phyloP scores from a whole-genome alignment of 1,284 basidiomycete species.

The Microbotryum scabiosae region DNA sequence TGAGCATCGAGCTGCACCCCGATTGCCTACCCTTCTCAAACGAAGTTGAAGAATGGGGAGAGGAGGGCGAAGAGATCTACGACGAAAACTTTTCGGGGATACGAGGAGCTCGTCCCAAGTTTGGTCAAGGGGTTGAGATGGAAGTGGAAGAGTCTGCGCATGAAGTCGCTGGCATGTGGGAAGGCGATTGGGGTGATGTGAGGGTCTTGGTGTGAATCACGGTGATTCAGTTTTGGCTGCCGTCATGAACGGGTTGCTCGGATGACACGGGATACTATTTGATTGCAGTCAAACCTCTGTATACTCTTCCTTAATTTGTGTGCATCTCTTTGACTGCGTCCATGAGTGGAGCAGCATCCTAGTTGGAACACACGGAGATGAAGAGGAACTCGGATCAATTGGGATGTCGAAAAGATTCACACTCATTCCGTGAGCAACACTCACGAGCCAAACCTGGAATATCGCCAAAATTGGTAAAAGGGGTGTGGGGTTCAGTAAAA shows the following conservation, averaged over 20 bases:
- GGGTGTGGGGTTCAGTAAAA: not conserved
- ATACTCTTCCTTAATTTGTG: not conserved
- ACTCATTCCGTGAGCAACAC: not conserved
- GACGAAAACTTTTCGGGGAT: not conserved
- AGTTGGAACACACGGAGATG: not conserved
- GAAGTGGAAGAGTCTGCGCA: not conserved
- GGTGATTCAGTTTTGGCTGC: too few relatives aligned
- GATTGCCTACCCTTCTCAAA: conserved; percentile 2
- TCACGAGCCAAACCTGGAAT: conserved; percentile 15
- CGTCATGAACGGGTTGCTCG: too few relatives aligned
- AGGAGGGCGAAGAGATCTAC: not conserved
- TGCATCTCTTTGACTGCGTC: conserved; percentile 13
- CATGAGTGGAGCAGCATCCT: conserved; percentile 19
- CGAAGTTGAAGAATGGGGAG: not conserved
- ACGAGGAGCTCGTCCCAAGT: conserved; percentile 5
- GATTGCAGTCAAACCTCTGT: too few relatives aligned
- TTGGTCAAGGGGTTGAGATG: conserved; percentile 22
- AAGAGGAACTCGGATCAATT: not conserved
- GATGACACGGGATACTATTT: too few relatives aligned
- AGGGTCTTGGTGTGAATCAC: not conserved
- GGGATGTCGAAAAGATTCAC: not conserved
- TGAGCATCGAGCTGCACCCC: conserved; percentile 27
- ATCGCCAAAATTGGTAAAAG: too few relatives aligned
- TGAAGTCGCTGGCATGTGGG: conserved; percentile 11
- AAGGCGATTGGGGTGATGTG: conserved; percentile 29